Base-by-base conservation (phyloP, 768 basidiomycete genomes). In the Mycena indigotica region DNA sequence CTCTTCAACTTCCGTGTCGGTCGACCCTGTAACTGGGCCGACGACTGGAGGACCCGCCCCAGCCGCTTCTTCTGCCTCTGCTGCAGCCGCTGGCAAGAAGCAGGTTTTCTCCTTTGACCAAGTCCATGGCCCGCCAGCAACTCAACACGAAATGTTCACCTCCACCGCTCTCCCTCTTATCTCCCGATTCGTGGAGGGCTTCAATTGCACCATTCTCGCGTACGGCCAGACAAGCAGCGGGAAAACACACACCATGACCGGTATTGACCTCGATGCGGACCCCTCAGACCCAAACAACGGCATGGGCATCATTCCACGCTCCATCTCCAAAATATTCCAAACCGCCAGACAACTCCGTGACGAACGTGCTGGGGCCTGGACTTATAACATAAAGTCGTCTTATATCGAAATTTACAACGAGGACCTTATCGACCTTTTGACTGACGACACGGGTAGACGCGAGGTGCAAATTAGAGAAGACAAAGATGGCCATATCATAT, bases 361-460 rank as follows among this genome's bases (percentile, higher is more conserved):
- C 67, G 88, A 87, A 69, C 86, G 91, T 28, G 85, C 80, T 32
- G 80, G 79, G 60, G 75, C 85, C 39, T 96, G 91, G 93, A 88
- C 81, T 57, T 94, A 79, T 69, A 83, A 72, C 62, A 76, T 94
- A 69, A 95, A 92, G 74, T 91, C 91, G 50, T 94, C 92, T 23
- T 99, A 96, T 77, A 87, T 99, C 62, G 97, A 99, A 80, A 84
- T 99, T 52, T 98, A 99, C 76, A 98, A 99, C 73, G 97, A 99
- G 76, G 97, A 99, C 75, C 84, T 99, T 51, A 92, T 98, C 70
- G 97, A 99, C 78, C 80, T 99, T 51, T 80, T 99, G 52, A 77
- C 86, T 66, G 88, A 91, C 57, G 89, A 92, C 55, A 72, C 76
- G 5, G 77, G 74, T 12, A 82, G 87, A 56, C 86, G 93, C 49